A percentile compares a stretch with the other conserved stretches of the same genome.
These are phyloP conservation scores for Conticribra guillardii DNA, from an alignment of 108 stramenopile species.

Conservation along the genomic window DNA sequence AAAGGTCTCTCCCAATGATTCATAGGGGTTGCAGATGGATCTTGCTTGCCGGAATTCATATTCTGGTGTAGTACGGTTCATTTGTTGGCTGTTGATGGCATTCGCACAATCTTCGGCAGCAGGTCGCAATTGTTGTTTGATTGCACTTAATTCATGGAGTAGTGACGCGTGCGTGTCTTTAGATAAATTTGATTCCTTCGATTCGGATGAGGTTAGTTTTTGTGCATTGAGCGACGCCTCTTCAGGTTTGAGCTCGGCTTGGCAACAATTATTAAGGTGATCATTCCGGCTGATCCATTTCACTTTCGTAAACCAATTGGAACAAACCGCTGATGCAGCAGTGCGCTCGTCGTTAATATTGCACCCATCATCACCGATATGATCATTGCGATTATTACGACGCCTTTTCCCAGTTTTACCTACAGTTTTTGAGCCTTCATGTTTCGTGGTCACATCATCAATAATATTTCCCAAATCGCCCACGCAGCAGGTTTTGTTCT, in stretches of 20 bases:
- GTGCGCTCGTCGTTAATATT: background rate
- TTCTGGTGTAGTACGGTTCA: slow-evolving; percentile 3
- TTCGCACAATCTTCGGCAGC: slow-evolving; percentile 54
- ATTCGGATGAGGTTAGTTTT: background rate
- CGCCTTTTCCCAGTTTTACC: background rate
- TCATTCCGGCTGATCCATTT: slow-evolving; percentile 16
- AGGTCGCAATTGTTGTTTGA: slow-evolving; percentile 62
- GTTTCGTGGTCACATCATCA: too few relatives aligned
- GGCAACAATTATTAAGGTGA: background rate
- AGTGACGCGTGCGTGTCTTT: background rate
- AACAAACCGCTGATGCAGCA: background rate
- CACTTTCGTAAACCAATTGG: slow-evolving; percentile 12
- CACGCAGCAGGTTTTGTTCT: too few relatives aligned
- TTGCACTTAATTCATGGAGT: slow-evolving; percentile 20
- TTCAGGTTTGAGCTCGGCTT: background rate
- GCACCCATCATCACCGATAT: background rate
- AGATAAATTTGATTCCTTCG: background rate
- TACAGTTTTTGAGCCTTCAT: too few relatives aligned
- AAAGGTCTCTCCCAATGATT: slow-evolving; percentile 61
- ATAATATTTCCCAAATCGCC: too few relatives aligned
- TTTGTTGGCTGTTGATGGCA: slow-evolving; percentile 11
- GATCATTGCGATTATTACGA: background rate
- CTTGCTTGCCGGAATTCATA: slow-evolving; percentile 70
- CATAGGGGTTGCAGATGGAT: slow-evolving; percentile 72
- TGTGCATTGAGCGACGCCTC: background rate